These are phyloP conservation scores for Russula sp. DNA, from an alignment of 768 basidiomycete species.

Conservation along the genomic window DNA sequence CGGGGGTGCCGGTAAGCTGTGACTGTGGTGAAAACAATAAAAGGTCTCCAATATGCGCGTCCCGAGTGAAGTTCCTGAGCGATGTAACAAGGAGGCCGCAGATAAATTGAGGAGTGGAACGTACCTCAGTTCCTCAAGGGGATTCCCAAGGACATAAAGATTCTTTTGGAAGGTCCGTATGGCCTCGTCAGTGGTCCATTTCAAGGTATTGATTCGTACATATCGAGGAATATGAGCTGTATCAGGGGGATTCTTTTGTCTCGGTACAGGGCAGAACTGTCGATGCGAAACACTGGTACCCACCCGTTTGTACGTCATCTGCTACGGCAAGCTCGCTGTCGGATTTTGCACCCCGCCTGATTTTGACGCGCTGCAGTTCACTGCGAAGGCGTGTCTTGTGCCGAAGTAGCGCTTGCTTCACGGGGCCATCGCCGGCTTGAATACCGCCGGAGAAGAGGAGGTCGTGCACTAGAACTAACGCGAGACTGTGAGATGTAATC, in stretches of 20 bases:
- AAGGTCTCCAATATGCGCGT: conserved; percentile 78
- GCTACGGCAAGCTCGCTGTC: conserved; percentile 58
- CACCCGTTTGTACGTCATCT: conserved; percentile 61
- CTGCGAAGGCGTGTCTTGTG: conserved; percentile 87
- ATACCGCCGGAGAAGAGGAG: conserved; percentile 78
- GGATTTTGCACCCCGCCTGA: conserved; percentile 62
- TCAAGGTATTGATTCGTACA: conserved; percentile 71
- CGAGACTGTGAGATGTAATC: conserved; percentile 68
- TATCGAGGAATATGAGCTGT: conserved; percentile 75
- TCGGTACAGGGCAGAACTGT: neutral
- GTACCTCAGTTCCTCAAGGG: conserved; percentile 47
- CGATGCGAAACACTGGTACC: conserved; percentile 17
- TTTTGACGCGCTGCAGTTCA: conserved; percentile 80
- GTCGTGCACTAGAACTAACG: conserved; percentile 88
- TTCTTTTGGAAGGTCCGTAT: conserved; percentile 46
- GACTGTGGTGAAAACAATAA: conserved; percentile 66
- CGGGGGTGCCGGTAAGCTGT: conserved; percentile 62
- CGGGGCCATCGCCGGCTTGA: conserved; percentile 83
- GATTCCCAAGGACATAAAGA: conserved; percentile 50
- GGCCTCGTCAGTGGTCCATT: conserved; percentile 64
- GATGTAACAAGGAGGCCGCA: neutral
- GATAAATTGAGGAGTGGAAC: conserved; percentile 15
- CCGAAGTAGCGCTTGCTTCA: conserved; percentile 80
- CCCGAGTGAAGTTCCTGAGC: conserved; percentile 59
- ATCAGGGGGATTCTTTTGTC: neutral